These are phyloP conservation scores for Cyclotella baltica DNA, from an alignment of 108 stramenopile species.

Conservation along the genomic window DNA sequence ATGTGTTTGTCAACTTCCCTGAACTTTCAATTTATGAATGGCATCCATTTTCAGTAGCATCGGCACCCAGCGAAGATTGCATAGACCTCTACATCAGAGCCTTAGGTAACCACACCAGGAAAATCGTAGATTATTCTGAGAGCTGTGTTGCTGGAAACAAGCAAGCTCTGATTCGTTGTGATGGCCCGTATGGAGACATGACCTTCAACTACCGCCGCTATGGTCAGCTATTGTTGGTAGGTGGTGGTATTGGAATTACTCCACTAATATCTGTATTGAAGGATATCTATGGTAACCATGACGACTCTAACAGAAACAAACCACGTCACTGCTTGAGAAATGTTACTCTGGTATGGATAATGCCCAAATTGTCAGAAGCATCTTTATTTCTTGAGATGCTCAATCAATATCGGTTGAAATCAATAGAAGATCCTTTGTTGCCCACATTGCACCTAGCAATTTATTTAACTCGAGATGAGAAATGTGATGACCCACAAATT, in stretches of 20 bases:
- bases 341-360: constrained; percentile 21
- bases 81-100: constrained; percentile 42
- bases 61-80: constrained; percentile 27
- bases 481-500: neutral
- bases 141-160: constrained; percentile 23
- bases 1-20: too few species aligned
- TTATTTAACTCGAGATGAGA: constrained; percentile 11
- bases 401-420: neutral
- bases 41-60: constrained; percentile 48
- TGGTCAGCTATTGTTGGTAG: constrained; percentile 26
- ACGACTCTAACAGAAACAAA: neutral
- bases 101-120: constrained; percentile 34
- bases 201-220: constrained; percentile 33
- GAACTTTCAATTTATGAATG: constrained; percentile 46
- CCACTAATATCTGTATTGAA: constrained; percentile 32
- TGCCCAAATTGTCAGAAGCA: constrained; percentile 24
- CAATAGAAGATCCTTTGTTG: neutral
- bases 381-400: constrained; percentile 19
- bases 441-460: constrained; percentile 8
- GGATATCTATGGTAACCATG: constrained; percentile 15
- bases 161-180: constrained; percentile 32
- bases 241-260: constrained; percentile 37
- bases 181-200: constrained; percentile 35
- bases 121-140: constrained; percentile 30
- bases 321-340: constrained; percentile 4